Evolutionary conservation across 2,329 filamentous ascomycete species (phyloP), one percentile per base, ranked within the genome.

Genomic region (Fusarium annulatum): DNA sequence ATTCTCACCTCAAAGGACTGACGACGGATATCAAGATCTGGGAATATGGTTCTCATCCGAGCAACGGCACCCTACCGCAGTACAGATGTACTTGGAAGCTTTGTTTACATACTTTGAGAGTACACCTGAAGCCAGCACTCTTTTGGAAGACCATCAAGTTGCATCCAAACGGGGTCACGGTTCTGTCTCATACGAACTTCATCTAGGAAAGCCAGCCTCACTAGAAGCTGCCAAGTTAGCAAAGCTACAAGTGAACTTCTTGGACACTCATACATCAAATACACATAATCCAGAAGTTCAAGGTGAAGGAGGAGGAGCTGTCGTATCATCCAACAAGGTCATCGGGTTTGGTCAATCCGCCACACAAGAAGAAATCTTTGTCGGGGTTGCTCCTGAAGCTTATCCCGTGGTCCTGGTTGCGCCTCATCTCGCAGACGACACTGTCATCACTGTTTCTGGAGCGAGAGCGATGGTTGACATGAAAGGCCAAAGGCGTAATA

Each of bases 341-440:
- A 75, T 81, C 26, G 81, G 80, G 1, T 82, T 82, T 38, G 81
- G 81, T 1, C 76, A 81, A 68, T 81, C 80, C 8, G 81, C 80
- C 9, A 82, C 81, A 1, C 81, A 83, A 43, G 81, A 83, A 61
- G 81, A 83, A 46, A 63, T 82, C 10, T 81, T 80, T 57, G 77
- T 81, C 21, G 81, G 80, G 1, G 79, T 80, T 45, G 77, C 78
- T 16, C 81, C 81, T 3, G 81, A 83, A 67, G 76, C 75, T 3
- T 83, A 79, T 60, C 78, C 81, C 2, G 79, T 80, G 11, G 81
- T 83, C 5, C 73, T 83, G 3, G 64, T 82, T 9, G 80, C 80
- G 8, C 80, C 79, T 19, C 78, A 77, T 15, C 64, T 82, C 18
- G 41, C 46, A 16, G 62, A 79, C 41, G 63, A 74, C n/a, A 74